Conservation (phyloP, 148 eudicot genomes). For the Rhododendron griersonianum region DNA sequence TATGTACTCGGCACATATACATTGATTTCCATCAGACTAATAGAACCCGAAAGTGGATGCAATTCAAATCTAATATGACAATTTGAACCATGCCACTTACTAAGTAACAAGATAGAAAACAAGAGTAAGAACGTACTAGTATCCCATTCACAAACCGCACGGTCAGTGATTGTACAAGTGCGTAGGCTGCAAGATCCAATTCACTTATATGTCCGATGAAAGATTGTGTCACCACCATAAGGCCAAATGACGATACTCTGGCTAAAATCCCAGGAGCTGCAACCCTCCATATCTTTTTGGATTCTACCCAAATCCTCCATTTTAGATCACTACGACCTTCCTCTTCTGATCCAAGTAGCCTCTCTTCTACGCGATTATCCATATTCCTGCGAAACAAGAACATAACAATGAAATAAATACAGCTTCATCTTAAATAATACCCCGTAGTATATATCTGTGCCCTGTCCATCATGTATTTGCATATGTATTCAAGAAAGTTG, state of each 20-base stretch:
- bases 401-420: neutral
- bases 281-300: constrained; percentile 54
- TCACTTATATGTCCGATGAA: constrained; percentile 54
- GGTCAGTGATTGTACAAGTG: constrained; percentile 51
- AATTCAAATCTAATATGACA: neutral
- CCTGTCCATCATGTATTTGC: neutral
- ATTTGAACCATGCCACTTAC: neutral
- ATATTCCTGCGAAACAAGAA: neutral
- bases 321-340: constrained; percentile 28
- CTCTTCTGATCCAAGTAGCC: constrained; percentile 29
- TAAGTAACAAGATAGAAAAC: neutral
- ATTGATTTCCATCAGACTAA: neutral
- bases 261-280: constrained; percentile 58
- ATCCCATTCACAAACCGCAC: constrained; percentile 57
- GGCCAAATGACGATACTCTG: constrained; percentile 48
- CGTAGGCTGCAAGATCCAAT: constrained; percentile 68
- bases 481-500: neutral
- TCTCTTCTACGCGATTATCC: constrained; percentile 24
- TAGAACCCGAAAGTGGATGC: neutral
- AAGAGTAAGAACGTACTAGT: constrained; percentile 29
- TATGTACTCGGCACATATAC: neutral
- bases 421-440: neutral
- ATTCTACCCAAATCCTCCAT: constrained; percentile 42
- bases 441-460: neutral
- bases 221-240: constrained; percentile 61